Base-by-base conservation (phyloP, 2,329 filamentous ascomycete species). In the Atkinsonella texensis region DNA sequence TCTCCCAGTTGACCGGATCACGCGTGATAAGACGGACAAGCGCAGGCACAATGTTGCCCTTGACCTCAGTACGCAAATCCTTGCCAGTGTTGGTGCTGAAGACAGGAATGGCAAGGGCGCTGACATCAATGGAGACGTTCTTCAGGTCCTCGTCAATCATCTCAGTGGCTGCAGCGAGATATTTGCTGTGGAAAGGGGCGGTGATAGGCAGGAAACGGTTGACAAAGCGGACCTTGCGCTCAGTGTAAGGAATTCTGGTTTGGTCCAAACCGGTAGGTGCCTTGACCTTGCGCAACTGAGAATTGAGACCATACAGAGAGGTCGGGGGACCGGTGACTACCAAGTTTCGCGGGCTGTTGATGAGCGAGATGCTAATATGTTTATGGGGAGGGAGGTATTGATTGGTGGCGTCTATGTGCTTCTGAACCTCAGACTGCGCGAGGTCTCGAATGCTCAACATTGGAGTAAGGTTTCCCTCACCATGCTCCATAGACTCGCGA, bases 371-470 rank as follows among this genome's bases (percentile, higher is more conserved):
- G 65, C 84, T 84, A 65, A 98, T 96, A 66, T 97, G 93, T 53
- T 90, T 83, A 62, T 96, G 90, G 57, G 86, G 74, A 0, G 93
- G 93, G 52, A 98, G 79, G 73, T 98, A 95, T 67, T 96, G 84
- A 70, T 98, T 98, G 58, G 93, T 98, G 13, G 86, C 87, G 70
- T 97, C 86, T 59, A 98, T 95, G 71, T 97, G 91, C 69, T 91
- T 89, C 70, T 98, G 90, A 12, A 98, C 88, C 59, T 94, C 87
- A 43, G 84, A 79, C 62, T 86, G 81, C 0, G 91, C 85, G 31
- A 98, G 80, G 64, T 98, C 93, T 48, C 93, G 88, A 58, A 98
- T 95, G 63, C 93, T 97, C 58, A 98, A 74, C 93, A 98, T 98
- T 42, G 93, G 94, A 1, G 93, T 97, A 1, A 94, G 93, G 6